Base-by-base conservation (phyloP, 2,329 filamentous ascomycete genomes). In the Sporothrix brasiliensis region DNA sequence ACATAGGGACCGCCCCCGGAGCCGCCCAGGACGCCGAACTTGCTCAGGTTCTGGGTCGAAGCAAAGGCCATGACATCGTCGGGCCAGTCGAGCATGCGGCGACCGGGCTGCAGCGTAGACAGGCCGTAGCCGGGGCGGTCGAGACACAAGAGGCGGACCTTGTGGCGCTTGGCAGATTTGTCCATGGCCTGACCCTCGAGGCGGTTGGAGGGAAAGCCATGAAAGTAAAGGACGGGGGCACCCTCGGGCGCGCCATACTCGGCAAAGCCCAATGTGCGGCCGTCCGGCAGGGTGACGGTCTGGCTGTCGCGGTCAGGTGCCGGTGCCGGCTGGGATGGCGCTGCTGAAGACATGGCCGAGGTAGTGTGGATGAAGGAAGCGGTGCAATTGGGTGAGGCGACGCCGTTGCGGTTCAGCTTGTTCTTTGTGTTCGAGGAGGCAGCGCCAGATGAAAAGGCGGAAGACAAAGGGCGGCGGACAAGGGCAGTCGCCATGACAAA, bases 41-140 rank as follows among this genome's bases (percentile, higher is more conserved):
- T 61, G 0, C 69, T 2, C 6, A 81, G 70, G 0, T 70, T 19
- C 52, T 77, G 73, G 56, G 73, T 73, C 6, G 70, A 67, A 1
- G 78, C 76, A 60, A 82, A 76, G 0, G 71, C 75, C 5, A 70
- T 68, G 10, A 81, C 77, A 71, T 82, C 80, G 60, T 65, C 72
- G 0, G 79, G 74, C 75, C 77, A 81, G 73, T 81, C 78, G 16
- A 76, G 54, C 19, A 81, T 73, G 16, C 65, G 74, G 14, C 79
- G 76, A 7, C 70, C 72, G 11, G 78, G 76, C 70, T 79, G 78
- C 13, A 77, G 77, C 2, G 80, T 77, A 4, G 80, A 82, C 2
- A 81, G 72, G 7, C 81, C 82, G 44, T 80, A 81, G 7, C 82
- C 82, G 0, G 82, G 82, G 0, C 82, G 77, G 68, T 83, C 82